A percentile compares a stretch with the other conserved stretches of the same genome.
Evolutionary conservation across 2,329 filamentous ascomycete genomes (phyloP).

Genomic region (Epichloe bromicola): DNA sequence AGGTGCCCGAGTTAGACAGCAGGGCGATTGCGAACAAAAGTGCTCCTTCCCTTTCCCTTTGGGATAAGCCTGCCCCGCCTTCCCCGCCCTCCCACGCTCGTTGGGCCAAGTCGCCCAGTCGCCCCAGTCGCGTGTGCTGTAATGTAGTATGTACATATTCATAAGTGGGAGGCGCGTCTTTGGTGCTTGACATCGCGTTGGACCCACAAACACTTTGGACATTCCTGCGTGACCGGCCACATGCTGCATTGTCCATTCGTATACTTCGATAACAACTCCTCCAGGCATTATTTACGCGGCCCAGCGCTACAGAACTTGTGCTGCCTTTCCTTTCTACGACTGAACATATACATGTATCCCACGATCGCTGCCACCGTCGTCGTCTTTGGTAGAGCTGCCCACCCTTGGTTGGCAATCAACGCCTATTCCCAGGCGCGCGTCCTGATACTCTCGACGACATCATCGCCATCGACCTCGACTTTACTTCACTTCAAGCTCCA

Average conservation of each 20-base stretch:
- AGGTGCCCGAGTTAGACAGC: no score
- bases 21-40: no score
- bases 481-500: conserved; percentile 10
- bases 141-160: neutral
- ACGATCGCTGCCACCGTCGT: neutral
- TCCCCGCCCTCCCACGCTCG: no score
- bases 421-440: neutral
- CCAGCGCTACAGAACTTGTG: neutral
- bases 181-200: conserved; percentile 13
- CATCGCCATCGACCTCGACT: conserved; percentile 4
- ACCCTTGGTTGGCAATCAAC: neutral
- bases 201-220: conserved; percentile 11
- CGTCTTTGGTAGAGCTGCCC: neutral
- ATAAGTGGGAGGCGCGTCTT: conserved; percentile 12
- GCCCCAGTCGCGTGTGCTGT: conserved; percentile 1
- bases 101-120: neutral
- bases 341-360: neutral
- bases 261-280: neutral
- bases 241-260: neutral
- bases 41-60: no score
- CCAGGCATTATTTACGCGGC: neutral
- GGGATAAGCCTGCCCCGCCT: no score
- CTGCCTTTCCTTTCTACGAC: neutral
- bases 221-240: neutral
- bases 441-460: conserved; percentile 1